Evolutionary conservation across 495 filamentous ascomycete species (phyloP).

Genomic region (Astrothelium macrocarpum): DNA sequence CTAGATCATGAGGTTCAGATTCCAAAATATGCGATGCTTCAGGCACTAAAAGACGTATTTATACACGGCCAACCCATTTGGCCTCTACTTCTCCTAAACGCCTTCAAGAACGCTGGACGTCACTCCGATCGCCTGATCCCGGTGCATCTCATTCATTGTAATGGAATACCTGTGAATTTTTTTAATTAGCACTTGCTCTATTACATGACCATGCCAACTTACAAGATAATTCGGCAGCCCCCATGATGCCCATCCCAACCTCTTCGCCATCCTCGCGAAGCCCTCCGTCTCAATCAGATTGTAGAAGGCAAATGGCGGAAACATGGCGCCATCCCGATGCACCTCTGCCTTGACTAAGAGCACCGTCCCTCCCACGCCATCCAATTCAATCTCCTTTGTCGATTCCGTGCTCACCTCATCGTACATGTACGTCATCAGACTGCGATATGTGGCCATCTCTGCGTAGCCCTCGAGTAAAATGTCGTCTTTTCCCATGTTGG

Average conservation of each 20-base stretch:
- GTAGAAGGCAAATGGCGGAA: conserved; percentile 92
- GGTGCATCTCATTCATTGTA: conserved; percentile 21
- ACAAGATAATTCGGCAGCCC: conserved; percentile 97
- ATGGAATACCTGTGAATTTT: conserved; percentile 20
- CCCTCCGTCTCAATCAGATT: conserved; percentile 96
- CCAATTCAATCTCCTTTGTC: conserved; percentile 54
- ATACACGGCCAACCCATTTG: neutral
- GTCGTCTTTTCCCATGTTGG: conserved; percentile 76
- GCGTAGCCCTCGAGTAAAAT: conserved; percentile 89
- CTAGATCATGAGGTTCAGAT: conserved; percentile 5
- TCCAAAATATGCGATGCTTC: neutral
- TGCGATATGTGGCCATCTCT: conserved; percentile 84
- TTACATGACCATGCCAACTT: conserved; percentile 26
- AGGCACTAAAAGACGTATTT: neutral
- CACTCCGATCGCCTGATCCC: neutral
- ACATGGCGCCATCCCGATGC: conserved; percentile 96
- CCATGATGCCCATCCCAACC: conserved; percentile 72
- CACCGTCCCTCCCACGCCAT: conserved; percentile 91
- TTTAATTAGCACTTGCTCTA: neutral
- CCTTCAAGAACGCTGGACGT: neutral
- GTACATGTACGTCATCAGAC: conserved; percentile 81
- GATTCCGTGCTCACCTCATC: conserved; percentile 30
- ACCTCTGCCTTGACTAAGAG: conserved; percentile 95
- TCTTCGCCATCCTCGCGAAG: conserved; percentile 91
- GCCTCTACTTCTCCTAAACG: conserved; percentile 1